Conservation (phyloP, 805 yeast species). For the Starmerella cellae region DNA sequence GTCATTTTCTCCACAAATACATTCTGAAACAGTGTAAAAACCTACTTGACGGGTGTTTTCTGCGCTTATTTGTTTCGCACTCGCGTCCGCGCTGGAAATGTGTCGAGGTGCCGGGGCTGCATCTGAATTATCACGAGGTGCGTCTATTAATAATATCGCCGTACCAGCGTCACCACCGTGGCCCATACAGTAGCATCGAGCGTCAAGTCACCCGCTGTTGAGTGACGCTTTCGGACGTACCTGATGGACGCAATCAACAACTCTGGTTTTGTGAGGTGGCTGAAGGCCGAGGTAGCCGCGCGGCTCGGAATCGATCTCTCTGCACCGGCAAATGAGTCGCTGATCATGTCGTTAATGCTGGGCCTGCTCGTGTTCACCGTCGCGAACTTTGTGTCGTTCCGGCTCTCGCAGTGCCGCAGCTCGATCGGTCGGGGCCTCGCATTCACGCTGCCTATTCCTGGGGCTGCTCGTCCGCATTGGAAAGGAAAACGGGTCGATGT, state of each 20-base stretch:
- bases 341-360: not conserved
- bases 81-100: too few species aligned
- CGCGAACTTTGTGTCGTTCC: not conserved
- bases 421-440: conserved; percentile 13
- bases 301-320: not conserved
- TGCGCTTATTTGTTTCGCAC: too few species aligned
- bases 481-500: conserved; percentile 70
- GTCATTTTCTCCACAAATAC: too few species aligned
- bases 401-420: not conserved
- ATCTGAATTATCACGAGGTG: too few species aligned
- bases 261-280: not conserved
- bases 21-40: too few species aligned
- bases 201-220: too few species aligned
- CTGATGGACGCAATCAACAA: not conserved
- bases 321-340: not conserved
- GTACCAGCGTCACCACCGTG: too few species aligned
- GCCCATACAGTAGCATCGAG: too few species aligned
- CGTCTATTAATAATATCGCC: too few species aligned
- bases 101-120: too few species aligned
- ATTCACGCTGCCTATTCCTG: conserved; percentile 43
- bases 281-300: not conserved
- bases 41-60: too few species aligned
- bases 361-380: conserved; percentile 2
- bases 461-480: conserved; percentile 79
- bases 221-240: not conserved